Conservation (phyloP, 192 early-diverging fungal species). For the Diversispora epigaea region DNA sequence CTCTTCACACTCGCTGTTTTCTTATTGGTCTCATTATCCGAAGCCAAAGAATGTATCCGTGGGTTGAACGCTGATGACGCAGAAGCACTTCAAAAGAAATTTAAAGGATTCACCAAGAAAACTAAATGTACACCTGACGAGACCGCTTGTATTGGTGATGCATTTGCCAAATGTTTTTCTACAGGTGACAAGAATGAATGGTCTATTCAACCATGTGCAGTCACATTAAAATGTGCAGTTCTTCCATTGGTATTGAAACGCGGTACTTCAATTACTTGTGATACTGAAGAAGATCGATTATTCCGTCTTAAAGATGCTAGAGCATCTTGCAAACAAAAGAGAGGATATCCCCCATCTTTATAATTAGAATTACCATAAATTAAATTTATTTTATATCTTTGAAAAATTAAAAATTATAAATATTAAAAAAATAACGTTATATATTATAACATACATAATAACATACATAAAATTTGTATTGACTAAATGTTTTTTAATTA, state of each 20-base stretch:
- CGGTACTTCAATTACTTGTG: background rate
- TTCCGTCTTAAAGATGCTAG: background rate
- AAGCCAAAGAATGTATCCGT: no score
- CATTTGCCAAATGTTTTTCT: background rate
- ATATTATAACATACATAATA: no score
- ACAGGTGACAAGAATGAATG: background rate
- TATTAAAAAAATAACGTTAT: no score
- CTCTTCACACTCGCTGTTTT: no score
- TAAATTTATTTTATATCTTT: no score
- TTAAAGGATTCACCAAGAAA: background rate
- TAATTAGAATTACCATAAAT: no score
- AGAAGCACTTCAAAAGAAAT: background rate
- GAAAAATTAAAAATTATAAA: no score
- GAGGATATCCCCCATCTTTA: no score
- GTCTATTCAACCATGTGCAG: background rate
- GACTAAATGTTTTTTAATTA: no score
- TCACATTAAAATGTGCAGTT: background rate
- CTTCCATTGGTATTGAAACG: background rate
- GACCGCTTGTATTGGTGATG: background rate
- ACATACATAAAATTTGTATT: no score
- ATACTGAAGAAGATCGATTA: background rate
- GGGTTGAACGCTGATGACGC: background rate
- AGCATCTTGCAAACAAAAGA: no score
- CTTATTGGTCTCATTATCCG: no score
- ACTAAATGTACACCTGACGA: background rate